Percentiles rank a stretch among this genome's conserved stretches.
Evolutionary conservation across 75 land plant species (phyloP).

Genomic region (Azolla pinnata): DNA sequence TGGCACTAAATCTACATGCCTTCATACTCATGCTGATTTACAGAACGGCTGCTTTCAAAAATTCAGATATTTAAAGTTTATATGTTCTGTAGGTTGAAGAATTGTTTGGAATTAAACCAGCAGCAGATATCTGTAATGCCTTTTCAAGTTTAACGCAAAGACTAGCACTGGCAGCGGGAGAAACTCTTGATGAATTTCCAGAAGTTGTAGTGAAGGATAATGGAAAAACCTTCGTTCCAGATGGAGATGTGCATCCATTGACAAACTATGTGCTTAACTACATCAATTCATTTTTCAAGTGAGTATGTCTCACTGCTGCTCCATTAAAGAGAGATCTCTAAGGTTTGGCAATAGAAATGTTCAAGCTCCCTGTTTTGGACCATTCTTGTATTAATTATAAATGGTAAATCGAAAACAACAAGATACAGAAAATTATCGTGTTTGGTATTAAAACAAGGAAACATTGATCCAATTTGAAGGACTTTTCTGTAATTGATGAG

Average conservation of each 20-base stretch:
- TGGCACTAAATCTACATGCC: too few species aligned
- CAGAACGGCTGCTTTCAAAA: too few species aligned
- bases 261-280: slow-evolving; percentile 96
- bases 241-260: slow-evolving; percentile 94
- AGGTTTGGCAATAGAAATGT: not conserved
- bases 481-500: too few species aligned
- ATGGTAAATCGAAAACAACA: too few species aligned
- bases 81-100: slow-evolving; percentile 37
- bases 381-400: too few species aligned
- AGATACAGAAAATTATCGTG: too few species aligned
- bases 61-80: not conserved
- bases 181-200: slow-evolving; percentile 86
- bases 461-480: too few species aligned
- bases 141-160: slow-evolving; percentile 58
- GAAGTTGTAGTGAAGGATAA: slow-evolving; percentile 95
- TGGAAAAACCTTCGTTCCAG: slow-evolving; percentile 68
- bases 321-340: not conserved
- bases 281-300: slow-evolving; percentile 91
- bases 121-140: slow-evolving; percentile 59
- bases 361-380: too few species aligned
- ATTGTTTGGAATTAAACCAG: slow-evolving; percentile 65
- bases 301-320: slow-evolving; percentile 23
- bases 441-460: too few species aligned
- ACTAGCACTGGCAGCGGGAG: slow-evolving; percentile 81
- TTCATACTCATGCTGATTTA: too few species aligned